These are phyloP conservation scores for Secale cereale DNA, from an alignment of 176 grass and related monocot species.

Conservation along the genomic window DNA sequence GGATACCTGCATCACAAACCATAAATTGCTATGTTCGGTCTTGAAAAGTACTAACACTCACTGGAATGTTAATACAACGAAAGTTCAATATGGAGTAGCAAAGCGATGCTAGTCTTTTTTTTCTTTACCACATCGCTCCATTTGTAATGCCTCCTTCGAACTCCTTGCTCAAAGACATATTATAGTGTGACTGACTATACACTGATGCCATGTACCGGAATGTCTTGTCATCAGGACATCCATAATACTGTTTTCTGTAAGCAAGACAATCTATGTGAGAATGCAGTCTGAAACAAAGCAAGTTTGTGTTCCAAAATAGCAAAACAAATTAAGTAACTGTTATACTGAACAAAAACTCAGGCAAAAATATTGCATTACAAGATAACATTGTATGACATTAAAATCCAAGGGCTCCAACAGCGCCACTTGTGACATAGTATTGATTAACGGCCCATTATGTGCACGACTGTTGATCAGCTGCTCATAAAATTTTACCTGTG, in stretches of 20 bases:
- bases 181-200: constrained; percentile 89
- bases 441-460: background rate
- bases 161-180: constrained; percentile 97
- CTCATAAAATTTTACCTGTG: background rate
- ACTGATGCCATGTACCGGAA: constrained; percentile 81
- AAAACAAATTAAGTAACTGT: constrained; percentile 2
- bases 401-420: background rate
- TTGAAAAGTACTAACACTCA: background rate
- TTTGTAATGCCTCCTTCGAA: constrained; percentile 93
- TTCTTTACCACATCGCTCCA: constrained; percentile 78
- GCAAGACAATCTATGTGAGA: constrained; percentile 29
- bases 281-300: constrained; percentile 25
- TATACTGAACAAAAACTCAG: background rate
- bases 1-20: constrained; percentile 70
- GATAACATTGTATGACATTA: constrained; percentile 11
- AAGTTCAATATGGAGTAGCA: background rate
- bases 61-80: background rate
- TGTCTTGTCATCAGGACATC: constrained; percentile 85
- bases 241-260: constrained; percentile 80
- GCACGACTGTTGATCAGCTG: background rate
- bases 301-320: background rate
- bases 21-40: constrained; percentile 10
- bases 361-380: background rate
- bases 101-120: background rate
- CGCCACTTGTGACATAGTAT: background rate